A percentile compares a stretch with the other conserved stretches of the same genome.
Conservation (phyloP, 352 stramenopile species). For the Globisporangium middletonii region DNA sequence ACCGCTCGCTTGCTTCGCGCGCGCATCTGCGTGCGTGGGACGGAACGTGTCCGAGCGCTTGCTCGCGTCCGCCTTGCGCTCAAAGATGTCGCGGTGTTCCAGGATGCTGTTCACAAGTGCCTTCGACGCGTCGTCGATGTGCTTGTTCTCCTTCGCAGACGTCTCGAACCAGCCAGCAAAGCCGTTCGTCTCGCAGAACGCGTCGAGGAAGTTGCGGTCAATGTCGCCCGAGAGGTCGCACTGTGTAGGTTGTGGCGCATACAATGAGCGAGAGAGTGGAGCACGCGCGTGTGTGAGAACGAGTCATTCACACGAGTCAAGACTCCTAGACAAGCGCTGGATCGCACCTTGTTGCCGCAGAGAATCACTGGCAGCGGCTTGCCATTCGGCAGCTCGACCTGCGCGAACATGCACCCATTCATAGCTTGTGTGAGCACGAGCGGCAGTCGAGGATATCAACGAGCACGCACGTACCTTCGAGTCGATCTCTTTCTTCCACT, state of each 20-base stretch:
- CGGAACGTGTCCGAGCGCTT: constrained; percentile 73
- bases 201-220: constrained; percentile 72
- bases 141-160: constrained; percentile 90
- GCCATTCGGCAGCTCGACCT: constrained; percentile 87
- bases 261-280: constrained; percentile 3
- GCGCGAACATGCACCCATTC: neutral
- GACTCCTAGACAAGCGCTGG: no score
- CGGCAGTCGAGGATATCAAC: neutral
- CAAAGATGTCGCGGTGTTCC: constrained; percentile 83
- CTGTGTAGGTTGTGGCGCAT: constrained; percentile 13
- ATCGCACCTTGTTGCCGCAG: constrained; percentile 88
- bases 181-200: constrained; percentile 87
- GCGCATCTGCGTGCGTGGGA: constrained; percentile 46
- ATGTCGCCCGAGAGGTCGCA: constrained; percentile 83
- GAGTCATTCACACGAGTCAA: neutral
- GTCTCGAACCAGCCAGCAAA: constrained; percentile 92
- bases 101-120: constrained; percentile 76
- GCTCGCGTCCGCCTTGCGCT: constrained; percentile 69
- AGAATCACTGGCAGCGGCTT: constrained; percentile 89
- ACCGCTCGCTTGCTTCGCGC: constrained; percentile 29
- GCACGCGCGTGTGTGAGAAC: neutral
- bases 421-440: no score
- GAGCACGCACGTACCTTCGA: constrained; percentile 54
- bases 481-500: constrained; percentile 94
- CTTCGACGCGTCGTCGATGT: constrained; percentile 87